A percentile compares a stretch with the other conserved stretches of the same genome.
Conservation (phyloP, 2,329 filamentous ascomycete species). For the Phyllosticta ampelicida region DNA sequence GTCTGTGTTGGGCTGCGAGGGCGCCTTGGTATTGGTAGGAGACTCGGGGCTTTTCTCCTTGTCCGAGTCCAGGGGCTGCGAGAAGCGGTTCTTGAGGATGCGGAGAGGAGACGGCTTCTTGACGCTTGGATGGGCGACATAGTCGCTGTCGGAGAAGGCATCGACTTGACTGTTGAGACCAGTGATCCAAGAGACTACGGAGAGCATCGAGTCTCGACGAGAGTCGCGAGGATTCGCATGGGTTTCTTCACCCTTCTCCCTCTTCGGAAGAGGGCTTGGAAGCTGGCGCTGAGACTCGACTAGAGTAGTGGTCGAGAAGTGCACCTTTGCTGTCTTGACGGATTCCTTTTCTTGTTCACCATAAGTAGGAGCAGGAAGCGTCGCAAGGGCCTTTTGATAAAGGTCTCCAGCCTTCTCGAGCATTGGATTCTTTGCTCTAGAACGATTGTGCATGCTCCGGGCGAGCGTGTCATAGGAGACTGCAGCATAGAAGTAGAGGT, state of each 20-base stretch:
- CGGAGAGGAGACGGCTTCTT: constrained; percentile 6
- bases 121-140: neutral
- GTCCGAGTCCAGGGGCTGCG: neutral
- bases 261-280: neutral
- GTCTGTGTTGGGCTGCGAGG: neutral
- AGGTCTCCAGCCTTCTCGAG: constrained; percentile 26
- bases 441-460: constrained; percentile 22
- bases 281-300: neutral
- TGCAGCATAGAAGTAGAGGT: constrained; percentile 29
- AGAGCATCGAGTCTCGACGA: constrained; percentile 3
- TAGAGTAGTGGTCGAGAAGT: neutral
- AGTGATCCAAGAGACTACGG: constrained; percentile 1
- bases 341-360: neutral
- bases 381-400: constrained; percentile 22
- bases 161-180: neutral
- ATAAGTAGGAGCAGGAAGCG: constrained; percentile 11
- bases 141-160: neutral
- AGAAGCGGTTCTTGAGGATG: constrained; percentile 3
- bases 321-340: neutral
- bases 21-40: constrained; percentile 6
- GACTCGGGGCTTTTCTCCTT: neutral
- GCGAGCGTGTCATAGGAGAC: constrained; percentile 28
- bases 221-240: neutral
- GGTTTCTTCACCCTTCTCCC: neutral
- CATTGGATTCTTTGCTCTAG: constrained; percentile 18